A percentile compares a stretch with the other conserved stretches of the same genome.
Evolutionary conservation across 306 rosid genomes (phyloP).

Genomic region (Carpinus fangiana): DNA sequence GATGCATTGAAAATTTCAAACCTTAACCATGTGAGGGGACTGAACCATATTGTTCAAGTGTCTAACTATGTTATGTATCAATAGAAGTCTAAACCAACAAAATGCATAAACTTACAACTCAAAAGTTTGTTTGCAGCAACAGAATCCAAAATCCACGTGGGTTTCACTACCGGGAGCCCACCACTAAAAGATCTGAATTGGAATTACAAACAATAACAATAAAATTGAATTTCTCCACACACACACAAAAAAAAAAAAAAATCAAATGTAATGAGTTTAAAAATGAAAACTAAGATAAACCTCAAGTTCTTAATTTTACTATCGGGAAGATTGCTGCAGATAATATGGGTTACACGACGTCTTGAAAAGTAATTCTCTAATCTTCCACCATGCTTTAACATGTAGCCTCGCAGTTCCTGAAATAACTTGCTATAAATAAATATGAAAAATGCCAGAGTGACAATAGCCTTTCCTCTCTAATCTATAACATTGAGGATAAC

Average conservation of each 20-base stretch:
- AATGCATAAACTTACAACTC: conserved; percentile 61
- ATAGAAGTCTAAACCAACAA: conserved; percentile 19
- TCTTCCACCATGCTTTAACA: conserved; percentile 80
- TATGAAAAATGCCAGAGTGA: conserved; percentile 5
- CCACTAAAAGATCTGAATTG: conserved; percentile 76
- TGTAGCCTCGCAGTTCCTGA: conserved; percentile 82
- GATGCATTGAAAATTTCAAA: conserved; percentile 11
- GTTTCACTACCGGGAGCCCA: conserved; percentile 91
- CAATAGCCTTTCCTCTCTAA: neutral
- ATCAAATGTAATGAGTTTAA: neutral
- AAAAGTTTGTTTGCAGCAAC: conserved; percentile 74
- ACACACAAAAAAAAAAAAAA: neutral
- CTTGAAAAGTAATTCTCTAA: conserved; percentile 91
- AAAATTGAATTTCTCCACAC: neutral
- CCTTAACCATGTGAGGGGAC: neutral
- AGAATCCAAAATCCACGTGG: conserved; percentile 87
- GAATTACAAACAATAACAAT: conserved; percentile 30
- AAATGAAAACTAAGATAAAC: conserved; percentile 36
- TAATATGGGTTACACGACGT: conserved; percentile 74
- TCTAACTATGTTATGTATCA: neutral
- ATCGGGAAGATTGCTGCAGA: conserved; percentile 82
- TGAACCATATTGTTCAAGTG: neutral
- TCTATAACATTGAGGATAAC: neutral
- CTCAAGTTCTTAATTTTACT: conserved; percentile 79
- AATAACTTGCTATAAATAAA: conserved; percentile 23